phyloP scores from a whole-genome alignment of 495 filamentous ascomycete genomes.

The Amorphotheca resinae region DNA sequence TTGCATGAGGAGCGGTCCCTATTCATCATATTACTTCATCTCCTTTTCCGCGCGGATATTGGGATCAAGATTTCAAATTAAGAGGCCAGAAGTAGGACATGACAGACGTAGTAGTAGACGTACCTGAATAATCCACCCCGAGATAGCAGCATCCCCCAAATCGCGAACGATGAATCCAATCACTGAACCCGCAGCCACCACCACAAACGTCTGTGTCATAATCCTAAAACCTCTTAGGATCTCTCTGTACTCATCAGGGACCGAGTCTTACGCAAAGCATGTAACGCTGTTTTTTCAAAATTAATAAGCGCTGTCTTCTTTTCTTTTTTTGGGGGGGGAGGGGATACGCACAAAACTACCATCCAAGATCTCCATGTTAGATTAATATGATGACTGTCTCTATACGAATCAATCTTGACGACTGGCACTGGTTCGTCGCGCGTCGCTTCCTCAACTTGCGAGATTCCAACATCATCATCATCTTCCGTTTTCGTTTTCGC shows the following conservation, averaged over 20 bases:
- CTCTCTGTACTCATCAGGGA: neutral
- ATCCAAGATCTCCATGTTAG: slow-evolving; percentile 20
- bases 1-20: slow-evolving; percentile 42
- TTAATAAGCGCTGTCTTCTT: neutral
- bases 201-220: slow-evolving; percentile 40
- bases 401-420: slow-evolving; percentile 11
- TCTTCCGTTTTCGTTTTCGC: neutral
- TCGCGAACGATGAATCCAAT: slow-evolving; percentile 43
- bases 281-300: slow-evolving; percentile 6
- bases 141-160: slow-evolving; percentile 34
- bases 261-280: slow-evolving; percentile 14
- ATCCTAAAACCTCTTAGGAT: slow-evolving; percentile 19
- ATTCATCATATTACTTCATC: too few relatives aligned
- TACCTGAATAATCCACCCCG: slow-evolving; percentile 43
- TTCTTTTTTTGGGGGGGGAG: neutral
- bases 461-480: neutral
- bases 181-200: slow-evolving; percentile 39
- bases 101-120: neutral
- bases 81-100: neutral
- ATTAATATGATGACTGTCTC: slow-evolving; percentile 13
- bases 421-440: neutral
- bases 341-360: slow-evolving; percentile 16
- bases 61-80: too few relatives aligned
- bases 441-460: slow-evolving; percentile 3
- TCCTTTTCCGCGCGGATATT: too few relatives aligned